These are phyloP conservation scores for Rauvolfia tetraphylla DNA, from an alignment of 257 asterid species.

Conservation along the genomic window DNA sequence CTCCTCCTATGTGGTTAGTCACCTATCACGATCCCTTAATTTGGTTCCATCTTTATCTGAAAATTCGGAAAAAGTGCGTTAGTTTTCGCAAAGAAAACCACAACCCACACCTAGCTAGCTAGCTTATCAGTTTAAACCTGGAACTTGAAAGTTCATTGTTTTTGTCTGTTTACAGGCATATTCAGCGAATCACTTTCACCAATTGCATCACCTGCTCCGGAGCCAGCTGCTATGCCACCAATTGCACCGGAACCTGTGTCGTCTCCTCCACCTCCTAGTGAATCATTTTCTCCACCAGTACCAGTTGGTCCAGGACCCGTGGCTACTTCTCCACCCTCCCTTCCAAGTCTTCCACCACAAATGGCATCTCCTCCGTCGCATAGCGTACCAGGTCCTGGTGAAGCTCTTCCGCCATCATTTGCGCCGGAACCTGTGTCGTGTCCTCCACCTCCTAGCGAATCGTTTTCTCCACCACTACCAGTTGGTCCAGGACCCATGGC, in stretches of 20 bases:
- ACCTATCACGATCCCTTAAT: neutral
- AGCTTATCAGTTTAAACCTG: neutral
- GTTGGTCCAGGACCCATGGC: neutral
- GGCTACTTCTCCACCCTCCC: neutral
- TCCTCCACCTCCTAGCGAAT: neutral
- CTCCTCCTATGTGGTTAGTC: slow-evolving; percentile 57
- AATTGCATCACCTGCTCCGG: neutral
- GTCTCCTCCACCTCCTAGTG: neutral
- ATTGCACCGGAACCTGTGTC: neutral
- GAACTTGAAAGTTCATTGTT: neutral
- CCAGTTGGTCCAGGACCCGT: too few species aligned
- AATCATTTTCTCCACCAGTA: neutral
- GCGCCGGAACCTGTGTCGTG: neutral
- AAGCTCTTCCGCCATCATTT: neutral
- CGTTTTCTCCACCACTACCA: neutral
- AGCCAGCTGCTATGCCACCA: neutral
- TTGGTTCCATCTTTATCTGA: neutral
- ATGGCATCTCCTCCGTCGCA: neutral
- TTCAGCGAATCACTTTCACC: neutral
- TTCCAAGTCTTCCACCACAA: neutral
- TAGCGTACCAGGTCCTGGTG: neutral
- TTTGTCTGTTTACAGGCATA: neutral
- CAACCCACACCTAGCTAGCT: too few species aligned
- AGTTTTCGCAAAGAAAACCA: too few species aligned
- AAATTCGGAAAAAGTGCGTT: too few species aligned